Evolutionary conservation across 2,329 filamentous ascomycete genomes (phyloP), one percentile per base, ranked within the genome.

Genomic region (Rutstroemia sp.): DNA sequence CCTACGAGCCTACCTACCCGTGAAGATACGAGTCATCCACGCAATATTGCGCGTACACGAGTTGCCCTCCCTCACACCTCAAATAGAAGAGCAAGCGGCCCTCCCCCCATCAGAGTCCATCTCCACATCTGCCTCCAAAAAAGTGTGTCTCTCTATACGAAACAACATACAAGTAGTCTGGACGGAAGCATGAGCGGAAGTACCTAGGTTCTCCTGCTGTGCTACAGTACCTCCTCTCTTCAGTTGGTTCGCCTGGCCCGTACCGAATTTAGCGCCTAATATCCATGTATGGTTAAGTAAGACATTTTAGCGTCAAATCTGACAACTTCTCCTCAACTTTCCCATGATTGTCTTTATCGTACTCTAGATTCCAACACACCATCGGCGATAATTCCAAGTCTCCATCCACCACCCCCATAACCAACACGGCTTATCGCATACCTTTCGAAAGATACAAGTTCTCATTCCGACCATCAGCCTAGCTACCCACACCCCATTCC

Each of bases 301-400:
- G 51, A 54, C 45, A 54, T 48, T 41, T 48, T 54, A 54, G 51
- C 44, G 51, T 16, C 41, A 41, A 48, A 54, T 34, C 17, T 23
- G 38, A 48, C 30, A 54, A 54, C 51, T 48, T 38, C 51, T 54
- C 51, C 44, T 54, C 51, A 48, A 47, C 44, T 54, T 54, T 54
- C 51, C 42, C 30, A 54, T 54, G 51, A 54, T 48, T 54, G 51
- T 30, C 51, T 54, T 25, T 46, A 34, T 27, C 46, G 16, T 23
- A 27, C 27, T 9, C 19, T 17, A 19, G 30, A 48, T 16, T 27
- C 44, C 44, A 54, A 30, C 51, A 54, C 48, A 51, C 44, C 51
- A 54, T 37, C 51, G 34, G 50, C 50, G 27, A 47, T 37, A 25
- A 38, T 34, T 34, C 30, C 30, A 53, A 47, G 9, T 19, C 21